Evolutionary conservation across 2,329 filamentous ascomycete genomes (phyloP).

Genomic region (Metarhizium anisopliae): DNA sequence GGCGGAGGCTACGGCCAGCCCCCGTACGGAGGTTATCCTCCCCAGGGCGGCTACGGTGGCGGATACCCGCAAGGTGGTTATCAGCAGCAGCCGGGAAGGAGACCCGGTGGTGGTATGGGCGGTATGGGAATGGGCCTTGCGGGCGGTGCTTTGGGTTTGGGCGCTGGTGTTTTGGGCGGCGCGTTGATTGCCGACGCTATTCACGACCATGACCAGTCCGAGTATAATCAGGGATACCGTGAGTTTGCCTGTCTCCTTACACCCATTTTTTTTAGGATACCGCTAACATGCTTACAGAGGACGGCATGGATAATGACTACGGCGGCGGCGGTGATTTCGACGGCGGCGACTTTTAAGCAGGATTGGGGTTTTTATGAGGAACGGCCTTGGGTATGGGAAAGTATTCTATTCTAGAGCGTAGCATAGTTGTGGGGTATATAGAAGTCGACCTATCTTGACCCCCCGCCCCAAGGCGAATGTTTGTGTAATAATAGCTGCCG

Average conservation of each 20-base stretch:
- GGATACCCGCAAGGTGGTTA: conserved; percentile 19
- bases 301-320: conserved; percentile 16
- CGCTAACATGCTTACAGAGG: conserved; percentile 16
- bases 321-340: conserved; percentile 13
- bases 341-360: conserved; percentile 13
- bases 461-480: no score
- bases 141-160: conserved; percentile 70
- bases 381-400: not conserved
- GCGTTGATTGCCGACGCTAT: conserved; percentile 61
- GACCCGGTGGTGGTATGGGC: conserved; percentile 23
- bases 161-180: conserved; percentile 74
- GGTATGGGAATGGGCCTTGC: conserved; percentile 50
- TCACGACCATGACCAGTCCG: conserved; percentile 50
- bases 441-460: not conserved
- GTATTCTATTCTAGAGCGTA: conserved; percentile 1
- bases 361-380: not conserved
- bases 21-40: conserved; percentile 21
- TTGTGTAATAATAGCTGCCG: no score
- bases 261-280: not conserved
- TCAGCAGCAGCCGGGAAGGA: conserved; percentile 27
- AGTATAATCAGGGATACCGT: conserved; percentile 39
- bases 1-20: conserved; percentile 7
- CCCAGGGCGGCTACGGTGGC: conserved; percentile 14
- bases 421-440: not conserved
- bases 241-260: conserved; percentile 11